These are phyloP conservation scores for Sugiyamaella paludigena DNA, from an alignment of 1,139 yeast species.

Conservation along the genomic window DNA sequence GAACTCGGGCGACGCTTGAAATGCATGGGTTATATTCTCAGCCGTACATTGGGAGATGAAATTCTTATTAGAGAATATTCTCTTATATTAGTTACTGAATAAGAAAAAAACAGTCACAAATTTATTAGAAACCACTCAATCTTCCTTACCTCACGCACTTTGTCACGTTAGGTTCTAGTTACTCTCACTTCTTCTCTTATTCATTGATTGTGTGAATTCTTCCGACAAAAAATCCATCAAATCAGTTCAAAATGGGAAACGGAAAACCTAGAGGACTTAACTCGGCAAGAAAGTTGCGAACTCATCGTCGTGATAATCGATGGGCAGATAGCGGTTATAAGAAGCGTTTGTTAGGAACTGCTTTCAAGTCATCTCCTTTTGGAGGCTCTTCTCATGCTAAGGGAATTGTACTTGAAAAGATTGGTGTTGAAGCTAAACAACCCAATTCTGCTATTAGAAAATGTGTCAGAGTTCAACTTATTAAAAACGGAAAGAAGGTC, in stretches of 20 bases:
- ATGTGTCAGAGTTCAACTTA: conserved; percentile 99
- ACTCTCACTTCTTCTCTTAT: too few species aligned
- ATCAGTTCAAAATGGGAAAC: conserved; percentile 64
- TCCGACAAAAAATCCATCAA: background rate
- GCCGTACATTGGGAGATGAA: too few species aligned
- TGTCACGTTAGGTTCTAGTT: too few species aligned
- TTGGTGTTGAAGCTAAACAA: conserved; percentile 99
- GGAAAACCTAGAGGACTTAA: conserved; percentile 98
- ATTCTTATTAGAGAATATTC: too few species aligned
- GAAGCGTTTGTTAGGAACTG: conserved; percentile 98
- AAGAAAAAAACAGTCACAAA: too few species aligned
- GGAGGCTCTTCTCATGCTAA: conserved; percentile 99
- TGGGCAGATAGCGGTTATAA: conserved; percentile 99
- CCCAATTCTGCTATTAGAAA: conserved; percentile 99
- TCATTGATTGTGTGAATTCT: too few species aligned
- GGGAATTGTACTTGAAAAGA: conserved; percentile 99
- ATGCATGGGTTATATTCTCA: too few species aligned
- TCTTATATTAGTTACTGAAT: too few species aligned
- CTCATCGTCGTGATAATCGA: conserved; percentile 99
- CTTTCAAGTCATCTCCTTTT: conserved; percentile 99
- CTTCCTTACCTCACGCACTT: too few species aligned
- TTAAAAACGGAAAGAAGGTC: conserved; percentile 99
- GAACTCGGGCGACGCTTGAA: too few species aligned
- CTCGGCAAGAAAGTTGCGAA: conserved; percentile 99
- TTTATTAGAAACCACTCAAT: too few species aligned